Percentiles rank a stretch among this genome's conserved stretches.
Conservation (phyloP, 129 eudicot species). For the Chrysanthemum seticuspe region DNA sequence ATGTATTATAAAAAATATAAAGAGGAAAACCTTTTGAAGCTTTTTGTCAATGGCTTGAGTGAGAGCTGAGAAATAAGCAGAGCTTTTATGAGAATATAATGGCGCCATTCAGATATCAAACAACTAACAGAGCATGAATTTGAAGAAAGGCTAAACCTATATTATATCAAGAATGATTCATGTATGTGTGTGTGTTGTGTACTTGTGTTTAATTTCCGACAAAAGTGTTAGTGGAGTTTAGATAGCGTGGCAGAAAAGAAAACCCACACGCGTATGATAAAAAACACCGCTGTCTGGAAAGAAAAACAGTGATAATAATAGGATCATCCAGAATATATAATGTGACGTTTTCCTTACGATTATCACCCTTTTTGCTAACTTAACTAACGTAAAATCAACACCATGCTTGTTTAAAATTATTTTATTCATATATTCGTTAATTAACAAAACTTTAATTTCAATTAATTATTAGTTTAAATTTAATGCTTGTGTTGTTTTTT, state of each 20-base stretch:
- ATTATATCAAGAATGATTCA: no score
- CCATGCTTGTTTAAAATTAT: no score
- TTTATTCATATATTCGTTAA: no score
- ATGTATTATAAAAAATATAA: not conserved
- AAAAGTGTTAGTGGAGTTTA: not conserved
- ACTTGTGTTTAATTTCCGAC: not conserved
- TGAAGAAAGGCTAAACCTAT: conserved; percentile 10
- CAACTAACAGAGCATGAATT: conserved; percentile 7
- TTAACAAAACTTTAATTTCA: no score
- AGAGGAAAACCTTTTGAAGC: conserved; percentile 53
- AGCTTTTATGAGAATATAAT: conserved; percentile 41
- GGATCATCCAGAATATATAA: not conserved
- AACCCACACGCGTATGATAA: conserved; percentile 25
- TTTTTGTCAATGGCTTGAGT: conserved; percentile 69
- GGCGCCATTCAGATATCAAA: conserved; percentile 17
- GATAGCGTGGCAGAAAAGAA: conserved; percentile 22
- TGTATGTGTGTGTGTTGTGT: not conserved
- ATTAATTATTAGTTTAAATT: no score
- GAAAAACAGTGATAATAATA: not conserved
- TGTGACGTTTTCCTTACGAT: conserved; percentile 10
- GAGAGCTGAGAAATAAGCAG: conserved; percentile 79
- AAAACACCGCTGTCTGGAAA: not conserved
- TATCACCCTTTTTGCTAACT: no score
- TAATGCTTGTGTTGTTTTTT: no score
- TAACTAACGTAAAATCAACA: no score